Evolutionary conservation across 208 protist species (phyloP), one percentile per base, ranked within the genome.

Genomic region (Blastocrithidia nonstop): DNA sequence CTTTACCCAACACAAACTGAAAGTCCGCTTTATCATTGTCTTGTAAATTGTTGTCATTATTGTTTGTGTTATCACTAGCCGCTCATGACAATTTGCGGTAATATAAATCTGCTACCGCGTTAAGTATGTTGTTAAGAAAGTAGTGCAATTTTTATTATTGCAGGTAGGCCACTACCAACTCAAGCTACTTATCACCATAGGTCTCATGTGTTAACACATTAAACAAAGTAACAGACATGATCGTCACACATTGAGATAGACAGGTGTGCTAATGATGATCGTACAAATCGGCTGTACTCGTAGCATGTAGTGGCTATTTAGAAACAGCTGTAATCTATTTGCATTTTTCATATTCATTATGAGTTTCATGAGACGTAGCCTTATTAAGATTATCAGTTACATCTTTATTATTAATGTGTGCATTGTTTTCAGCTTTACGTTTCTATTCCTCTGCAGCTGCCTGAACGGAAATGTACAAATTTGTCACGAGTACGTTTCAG

Each of bases 171-270:
- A 84, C 68, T 1, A 77, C 50, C 15, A 73, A 27, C 28, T 74
- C 57, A 33, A 88, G 53, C 62, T 91, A 76, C 0, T 59, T 50
- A 4, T 58, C 74, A n/a, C 66, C 82, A 56, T 77, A 88, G 3
- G 58, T 51, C 36, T 86, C 77, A 25, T 77, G 57, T 22, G 72
- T 27, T 33, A 91, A 44, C 4, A 54, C 68, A 24, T 75, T 66
- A 44, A 66, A 83, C n/a, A 91, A 40, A 20, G 61, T 59, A 22
- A 57, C 36, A 2, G 69, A 57, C 6, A 91, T 60, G 22, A 91
- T 54, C 39, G 57, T 50, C 8, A 58, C 29, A n/a, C 29, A 35
- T n/a, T 35, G 29, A 11, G 11, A 11, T 11, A 11, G 29, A 35
- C 11, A 11, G 29, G 11, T n/a, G 29, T n/a, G 11, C 29, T 35